A percentile compares a stretch with the other conserved stretches of the same genome.
phyloP scores from a whole-genome alignment of 768 basidiomycete genomes.

The Leucocoprinus leucothites region DNA sequence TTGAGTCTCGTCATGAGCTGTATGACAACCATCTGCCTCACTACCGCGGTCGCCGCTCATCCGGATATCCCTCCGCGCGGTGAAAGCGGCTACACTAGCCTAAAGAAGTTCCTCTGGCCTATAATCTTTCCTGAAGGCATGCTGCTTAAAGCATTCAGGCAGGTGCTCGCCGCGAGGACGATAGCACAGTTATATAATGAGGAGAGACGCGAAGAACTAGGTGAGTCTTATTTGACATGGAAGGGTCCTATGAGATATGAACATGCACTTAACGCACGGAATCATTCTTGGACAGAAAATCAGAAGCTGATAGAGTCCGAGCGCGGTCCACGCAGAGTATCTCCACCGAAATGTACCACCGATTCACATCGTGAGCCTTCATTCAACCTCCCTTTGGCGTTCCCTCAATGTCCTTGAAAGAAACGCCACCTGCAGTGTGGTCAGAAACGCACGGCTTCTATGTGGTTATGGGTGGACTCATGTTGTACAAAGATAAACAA shows the following conservation, averaged over 20 bases:
- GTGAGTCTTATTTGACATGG: background rate
- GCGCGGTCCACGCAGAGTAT: background rate
- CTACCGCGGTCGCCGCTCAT: slow-evolving; percentile 11
- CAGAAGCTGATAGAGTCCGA: slow-evolving; percentile 12
- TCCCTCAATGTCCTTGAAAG: background rate
- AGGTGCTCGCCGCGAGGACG: slow-evolving; percentile 12
- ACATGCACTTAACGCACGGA: slow-evolving; percentile 4
- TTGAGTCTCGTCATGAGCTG: slow-evolving; percentile 11
- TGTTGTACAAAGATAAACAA: slow-evolving; percentile 11
- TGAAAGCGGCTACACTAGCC: slow-evolving; percentile 7
- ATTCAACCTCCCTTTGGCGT: background rate
- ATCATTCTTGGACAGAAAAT: background rate
- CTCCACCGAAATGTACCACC: background rate
- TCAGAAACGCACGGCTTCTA: slow-evolving; percentile 11
- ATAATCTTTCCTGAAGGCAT: slow-evolving; percentile 11
- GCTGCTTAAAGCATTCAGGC: slow-evolving; percentile 12
- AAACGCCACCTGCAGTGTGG: slow-evolving; percentile 6
- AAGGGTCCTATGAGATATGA: background rate
- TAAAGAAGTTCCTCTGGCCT: slow-evolving; percentile 13
- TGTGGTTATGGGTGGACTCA: slow-evolving; percentile 11
- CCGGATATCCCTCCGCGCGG: slow-evolving; percentile 8
- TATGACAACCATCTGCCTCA: slow-evolving; percentile 13
- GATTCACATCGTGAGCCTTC: slow-evolving; percentile 3
- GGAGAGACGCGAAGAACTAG: slow-evolving; percentile 10
- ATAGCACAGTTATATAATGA: slow-evolving; percentile 10